phyloP scores from a whole-genome alignment of 768 basidiomycete species.

The Leccinum sublutescens region DNA sequence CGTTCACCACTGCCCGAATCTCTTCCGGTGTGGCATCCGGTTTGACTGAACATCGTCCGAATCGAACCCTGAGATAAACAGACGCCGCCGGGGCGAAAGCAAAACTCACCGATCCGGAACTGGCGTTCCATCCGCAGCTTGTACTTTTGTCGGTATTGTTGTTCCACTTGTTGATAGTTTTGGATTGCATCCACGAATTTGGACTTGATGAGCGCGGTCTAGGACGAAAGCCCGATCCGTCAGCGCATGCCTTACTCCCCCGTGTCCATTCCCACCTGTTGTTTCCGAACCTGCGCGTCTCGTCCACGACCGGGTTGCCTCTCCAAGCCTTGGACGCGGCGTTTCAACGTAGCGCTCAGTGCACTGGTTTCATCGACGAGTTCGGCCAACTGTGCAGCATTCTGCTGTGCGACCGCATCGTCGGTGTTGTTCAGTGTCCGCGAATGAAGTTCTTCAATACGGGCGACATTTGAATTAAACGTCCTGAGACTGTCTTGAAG shows the following conservation, averaged over 20 bases:
- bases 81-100: background rate
- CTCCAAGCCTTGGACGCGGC: constrained; percentile 69
- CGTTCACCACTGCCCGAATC: constrained; percentile 80
- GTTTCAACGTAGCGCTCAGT: constrained; percentile 66
- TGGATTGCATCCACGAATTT: constrained; percentile 88
- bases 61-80: background rate
- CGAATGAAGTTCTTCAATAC: constrained; percentile 71
- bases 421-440: constrained; percentile 76
- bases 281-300: constrained; percentile 71
- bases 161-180: constrained; percentile 79
- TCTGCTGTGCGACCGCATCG: constrained; percentile 60
- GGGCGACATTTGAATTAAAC: constrained; percentile 67
- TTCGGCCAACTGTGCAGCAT: constrained; percentile 60
- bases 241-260: constrained; percentile 13
- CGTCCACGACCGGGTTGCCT: constrained; percentile 60
- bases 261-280: constrained; percentile 51
- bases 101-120: constrained; percentile 71
- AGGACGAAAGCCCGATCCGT: constrained; percentile 6
- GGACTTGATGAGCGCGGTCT: constrained; percentile 64
- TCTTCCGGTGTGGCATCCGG: constrained; percentile 92
- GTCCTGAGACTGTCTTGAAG: constrained; percentile 68
- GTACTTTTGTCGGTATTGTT: constrained; percentile 73
- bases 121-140: constrained; percentile 84
- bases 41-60: constrained; percentile 56
- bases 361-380: constrained; percentile 72